Conservation (phyloP, 139 green algal genomes). For the Yamagishiella unicocca region DNA sequence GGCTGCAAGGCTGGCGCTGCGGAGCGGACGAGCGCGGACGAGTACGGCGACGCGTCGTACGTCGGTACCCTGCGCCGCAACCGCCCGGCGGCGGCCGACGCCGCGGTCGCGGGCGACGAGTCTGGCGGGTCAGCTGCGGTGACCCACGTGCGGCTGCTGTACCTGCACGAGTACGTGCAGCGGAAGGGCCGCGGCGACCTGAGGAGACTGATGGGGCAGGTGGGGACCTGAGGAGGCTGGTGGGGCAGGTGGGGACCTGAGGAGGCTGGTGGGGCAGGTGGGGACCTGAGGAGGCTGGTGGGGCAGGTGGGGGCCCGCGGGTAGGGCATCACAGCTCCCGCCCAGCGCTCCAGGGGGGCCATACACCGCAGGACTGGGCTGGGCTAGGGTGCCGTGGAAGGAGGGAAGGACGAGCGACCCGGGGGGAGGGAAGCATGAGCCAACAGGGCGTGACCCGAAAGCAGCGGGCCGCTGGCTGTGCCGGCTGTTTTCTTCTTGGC, state of each 20-base stretch:
- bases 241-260: background rate
- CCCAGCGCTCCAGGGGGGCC: too few species aligned
- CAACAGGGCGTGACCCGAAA: too few species aligned
- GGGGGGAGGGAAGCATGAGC: too few species aligned
- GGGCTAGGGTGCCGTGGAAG: too few species aligned
- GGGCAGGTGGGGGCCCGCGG: background rate
- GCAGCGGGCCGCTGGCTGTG: too few species aligned
- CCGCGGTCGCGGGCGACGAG: too few species aligned
- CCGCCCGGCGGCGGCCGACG: background rate
- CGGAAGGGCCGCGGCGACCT: background rate
- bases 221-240: too few species aligned
- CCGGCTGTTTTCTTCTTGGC: too few species aligned
- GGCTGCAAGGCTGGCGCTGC: background rate
- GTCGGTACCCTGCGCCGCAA: background rate
- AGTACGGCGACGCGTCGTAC: conserved; percentile 30
- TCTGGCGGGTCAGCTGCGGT: too few species aligned
- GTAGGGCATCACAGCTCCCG: background rate
- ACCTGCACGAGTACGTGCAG: background rate
- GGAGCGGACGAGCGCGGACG: background rate
- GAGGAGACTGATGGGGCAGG: too few species aligned
- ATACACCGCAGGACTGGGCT: too few species aligned
- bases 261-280: background rate
- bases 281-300: background rate
- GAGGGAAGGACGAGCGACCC: too few species aligned
- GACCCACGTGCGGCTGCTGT: background rate